A percentile compares a stretch with the other conserved stretches of the same genome.
phyloP scores from a whole-genome alignment of 2,329 filamentous ascomycete genomes.

The Penicillium janthinellum region DNA sequence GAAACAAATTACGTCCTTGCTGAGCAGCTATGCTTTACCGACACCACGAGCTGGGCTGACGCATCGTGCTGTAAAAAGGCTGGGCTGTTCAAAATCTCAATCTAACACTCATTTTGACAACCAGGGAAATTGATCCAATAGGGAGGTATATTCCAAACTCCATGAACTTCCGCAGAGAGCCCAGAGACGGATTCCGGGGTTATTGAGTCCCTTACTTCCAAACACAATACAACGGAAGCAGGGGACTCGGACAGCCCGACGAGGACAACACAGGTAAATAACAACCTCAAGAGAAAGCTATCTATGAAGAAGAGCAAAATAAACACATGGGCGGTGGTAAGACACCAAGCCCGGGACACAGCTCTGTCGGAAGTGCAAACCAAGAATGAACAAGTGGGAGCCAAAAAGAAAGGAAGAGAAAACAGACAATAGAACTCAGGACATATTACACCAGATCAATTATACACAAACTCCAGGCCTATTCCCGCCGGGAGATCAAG shows the following conservation, averaged over 20 bases:
- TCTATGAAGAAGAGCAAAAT: conserved; percentile 21
- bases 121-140: too few species aligned
- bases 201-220: conserved; percentile 8
- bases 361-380: neutral
- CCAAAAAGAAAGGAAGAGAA: conserved; percentile 3
- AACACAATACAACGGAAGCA: neutral
- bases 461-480: conserved; percentile 22
- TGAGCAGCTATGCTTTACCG: too few species aligned
- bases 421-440: conserved; percentile 6
- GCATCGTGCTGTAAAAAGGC: too few species aligned
- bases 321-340: neutral
- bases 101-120: too few species aligned
- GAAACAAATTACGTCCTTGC: too few species aligned
- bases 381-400: conserved; percentile 13
- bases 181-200: conserved; percentile 4
- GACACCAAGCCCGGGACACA: neutral
- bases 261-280: conserved; percentile 17
- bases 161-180: neutral
- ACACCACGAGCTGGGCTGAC: too few species aligned
- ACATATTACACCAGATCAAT: conserved; percentile 27
- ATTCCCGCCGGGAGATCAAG: conserved; percentile 16
- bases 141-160: too few species aligned
- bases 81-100: too few species aligned
- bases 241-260: neutral
- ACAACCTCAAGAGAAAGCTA: conserved; percentile 15